Evolutionary conservation across 306 rosid species (phyloP).

Genomic region (Acacia confusa): DNA sequence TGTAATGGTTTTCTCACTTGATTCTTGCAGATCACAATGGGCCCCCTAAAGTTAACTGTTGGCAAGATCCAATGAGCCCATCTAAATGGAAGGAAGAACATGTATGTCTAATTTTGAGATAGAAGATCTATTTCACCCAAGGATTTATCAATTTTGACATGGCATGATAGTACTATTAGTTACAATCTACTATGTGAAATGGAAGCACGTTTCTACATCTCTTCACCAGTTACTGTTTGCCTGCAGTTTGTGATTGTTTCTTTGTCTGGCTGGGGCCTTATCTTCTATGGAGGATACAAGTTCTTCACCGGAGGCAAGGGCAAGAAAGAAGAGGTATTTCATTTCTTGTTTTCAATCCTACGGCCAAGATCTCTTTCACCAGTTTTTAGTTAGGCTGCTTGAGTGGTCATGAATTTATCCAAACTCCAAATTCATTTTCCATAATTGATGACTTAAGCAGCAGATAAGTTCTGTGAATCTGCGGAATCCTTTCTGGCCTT

Average conservation of each 20-base stretch:
- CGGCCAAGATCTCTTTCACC: background rate
- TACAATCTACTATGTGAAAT: background rate
- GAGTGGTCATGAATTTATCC: background rate
- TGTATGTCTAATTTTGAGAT: constrained; percentile 51
- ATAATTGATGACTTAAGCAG: constrained; percentile 11
- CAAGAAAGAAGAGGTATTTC: constrained; percentile 88
- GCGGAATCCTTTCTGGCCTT: background rate
- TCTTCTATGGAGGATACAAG: constrained; percentile 64
- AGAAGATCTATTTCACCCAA: constrained; percentile 3
- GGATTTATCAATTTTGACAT: background rate
- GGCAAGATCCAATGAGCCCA: constrained; percentile 93
- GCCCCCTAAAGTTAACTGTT: constrained; percentile 63
- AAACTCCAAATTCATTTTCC: background rate
- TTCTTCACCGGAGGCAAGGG: constrained; percentile 66
- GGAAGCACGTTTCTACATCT: constrained; percentile 3
- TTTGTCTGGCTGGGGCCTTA: constrained; percentile 82
- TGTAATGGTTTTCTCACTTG: constrained; percentile 27
- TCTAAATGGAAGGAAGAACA: constrained; percentile 99
- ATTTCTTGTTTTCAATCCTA: background rate
- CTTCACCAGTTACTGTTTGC: constrained; percentile 30
- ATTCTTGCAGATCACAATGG: constrained; percentile 83
- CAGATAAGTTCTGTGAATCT: constrained; percentile 3
- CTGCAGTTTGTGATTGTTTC: constrained; percentile 86
- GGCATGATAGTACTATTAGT: constrained; percentile 11
- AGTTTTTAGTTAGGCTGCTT: constrained; percentile 1